Percentiles rank a stretch among this genome's conserved stretches.
These are phyloP conservation scores for Barnettozyma pratensis DNA, from an alignment of 805 yeast genomes.

Conservation along the genomic window DNA sequence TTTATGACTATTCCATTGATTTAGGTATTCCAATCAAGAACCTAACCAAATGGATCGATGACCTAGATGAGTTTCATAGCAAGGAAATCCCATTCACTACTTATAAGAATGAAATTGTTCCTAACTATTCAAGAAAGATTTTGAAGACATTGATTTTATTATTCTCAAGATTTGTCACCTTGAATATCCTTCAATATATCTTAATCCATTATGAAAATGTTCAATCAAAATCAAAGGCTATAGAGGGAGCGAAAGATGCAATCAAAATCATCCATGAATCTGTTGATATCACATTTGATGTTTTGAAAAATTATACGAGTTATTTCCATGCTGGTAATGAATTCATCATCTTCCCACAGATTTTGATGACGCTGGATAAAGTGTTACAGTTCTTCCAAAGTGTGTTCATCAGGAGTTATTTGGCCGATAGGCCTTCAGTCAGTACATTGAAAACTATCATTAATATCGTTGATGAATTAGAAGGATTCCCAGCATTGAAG, in stretches of 20 bases:
- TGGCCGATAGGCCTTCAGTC: constrained; percentile 3
- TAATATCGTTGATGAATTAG: constrained; percentile 17
- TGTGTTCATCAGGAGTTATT: constrained; percentile 10
- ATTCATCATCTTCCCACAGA: constrained; percentile 10
- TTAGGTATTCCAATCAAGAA: constrained; percentile 7
- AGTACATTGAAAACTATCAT: constrained; percentile 13
- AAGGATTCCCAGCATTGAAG: constrained; percentile 12
- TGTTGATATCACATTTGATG: constrained; percentile 15
- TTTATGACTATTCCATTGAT: constrained; percentile 4
- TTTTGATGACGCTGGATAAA: constrained; percentile 15
- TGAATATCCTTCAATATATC: constrained; percentile 4
- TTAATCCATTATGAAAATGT: constrained; percentile 19
- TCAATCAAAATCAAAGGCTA: constrained; percentile 8
- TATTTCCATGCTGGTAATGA: constrained; percentile 21
- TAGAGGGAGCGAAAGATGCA: constrained; percentile 1
- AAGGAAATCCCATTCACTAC: constrained; percentile 6
- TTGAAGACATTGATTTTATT: constrained; percentile 9
- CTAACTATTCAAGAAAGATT: constrained; percentile 11
- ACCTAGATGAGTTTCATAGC: constrained; percentile 1
- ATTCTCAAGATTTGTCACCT: constrained; percentile 10
- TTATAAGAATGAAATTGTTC: constrained; percentile 9
- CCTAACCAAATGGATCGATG: constrained; percentile 3
- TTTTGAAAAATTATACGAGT: constrained; percentile 14
- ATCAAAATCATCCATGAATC: constrained; percentile 4
- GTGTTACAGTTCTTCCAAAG: constrained; percentile 4